Evolutionary conservation across 169 alveolate species (phyloP).

Genomic region (Plasmodium gonderi): DNA sequence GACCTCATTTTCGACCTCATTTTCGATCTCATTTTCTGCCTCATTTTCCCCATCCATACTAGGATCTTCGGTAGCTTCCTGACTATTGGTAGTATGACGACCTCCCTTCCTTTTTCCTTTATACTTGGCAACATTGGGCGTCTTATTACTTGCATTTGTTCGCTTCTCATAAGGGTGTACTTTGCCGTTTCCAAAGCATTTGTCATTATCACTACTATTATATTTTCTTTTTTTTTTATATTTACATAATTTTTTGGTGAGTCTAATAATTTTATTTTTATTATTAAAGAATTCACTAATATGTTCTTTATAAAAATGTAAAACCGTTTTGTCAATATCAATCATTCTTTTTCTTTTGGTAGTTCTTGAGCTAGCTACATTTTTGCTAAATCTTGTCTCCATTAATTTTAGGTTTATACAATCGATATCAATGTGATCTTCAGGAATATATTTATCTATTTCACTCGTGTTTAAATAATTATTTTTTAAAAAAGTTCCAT

Average conservation of each 20-base stretch:
- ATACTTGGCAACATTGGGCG: neutral
- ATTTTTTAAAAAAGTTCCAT: slow-evolving; percentile 66
- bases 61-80: neutral
- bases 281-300: slow-evolving; percentile 67
- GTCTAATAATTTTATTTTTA: slow-evolving; percentile 65
- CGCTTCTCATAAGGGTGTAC: neutral
- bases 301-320: slow-evolving; percentile 73
- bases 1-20: neutral
- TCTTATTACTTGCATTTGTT: neutral
- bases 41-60: neutral
- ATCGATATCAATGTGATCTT: slow-evolving; percentile 68
- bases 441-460: slow-evolving; percentile 56
- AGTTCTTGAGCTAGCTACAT: slow-evolving; percentile 73
- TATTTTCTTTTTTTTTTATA: slow-evolving; percentile 70
- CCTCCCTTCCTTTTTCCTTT: neutral
- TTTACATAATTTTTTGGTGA: slow-evolving; percentile 64
- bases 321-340: slow-evolving; percentile 71
- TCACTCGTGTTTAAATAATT: slow-evolving; percentile 42
- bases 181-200: neutral
- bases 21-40: neutral
- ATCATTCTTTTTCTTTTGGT: slow-evolving; percentile 76
- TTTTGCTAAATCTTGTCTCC: slow-evolving; percentile 74
- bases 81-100: neutral
- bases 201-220: slow-evolving; percentile 4
- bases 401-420: slow-evolving; percentile 56